These are phyloP conservation scores for Yamagishiella unicocca DNA, from an alignment of 139 green algal species.

Conservation along the genomic window DNA sequence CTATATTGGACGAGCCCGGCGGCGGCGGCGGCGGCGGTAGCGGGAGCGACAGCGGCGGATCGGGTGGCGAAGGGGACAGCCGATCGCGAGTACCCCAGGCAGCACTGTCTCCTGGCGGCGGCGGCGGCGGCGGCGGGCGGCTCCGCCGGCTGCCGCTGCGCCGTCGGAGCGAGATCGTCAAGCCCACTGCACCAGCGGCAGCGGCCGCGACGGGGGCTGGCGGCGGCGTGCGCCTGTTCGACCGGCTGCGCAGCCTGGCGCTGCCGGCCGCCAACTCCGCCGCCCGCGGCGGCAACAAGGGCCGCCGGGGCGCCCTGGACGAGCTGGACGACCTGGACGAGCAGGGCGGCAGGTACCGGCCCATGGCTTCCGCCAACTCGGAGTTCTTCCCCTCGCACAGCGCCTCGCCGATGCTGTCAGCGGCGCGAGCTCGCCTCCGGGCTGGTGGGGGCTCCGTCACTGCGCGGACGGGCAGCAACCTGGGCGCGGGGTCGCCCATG, in stretches of 20 bases:
- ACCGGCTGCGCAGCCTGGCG: neutral
- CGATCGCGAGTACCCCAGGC: neutral
- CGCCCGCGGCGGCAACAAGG: neutral
- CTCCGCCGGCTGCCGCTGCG: neutral
- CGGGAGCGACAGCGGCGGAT: neutral
- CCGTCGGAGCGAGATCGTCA: neutral
- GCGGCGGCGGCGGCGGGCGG: neutral
- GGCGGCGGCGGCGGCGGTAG: neutral
- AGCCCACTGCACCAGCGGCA: neutral
- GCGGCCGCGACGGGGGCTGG: neutral
- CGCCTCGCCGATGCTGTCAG: neutral
- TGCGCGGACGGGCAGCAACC: neutral
- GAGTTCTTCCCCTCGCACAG: conserved; percentile 4
- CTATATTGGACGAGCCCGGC: conserved; percentile 2
- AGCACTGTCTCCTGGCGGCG: neutral
- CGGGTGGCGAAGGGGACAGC: neutral
- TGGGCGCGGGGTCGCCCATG: neutral
- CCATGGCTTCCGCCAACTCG: conserved; percentile 7
- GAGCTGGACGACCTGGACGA: neutral
- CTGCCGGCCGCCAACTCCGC: too few species aligned
- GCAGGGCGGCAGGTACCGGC: neutral
- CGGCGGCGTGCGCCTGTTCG: conserved; percentile 5
- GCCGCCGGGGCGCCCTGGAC: neutral
- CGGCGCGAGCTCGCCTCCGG: neutral
- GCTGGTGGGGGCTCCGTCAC: neutral